Conservation (phyloP, 1,284 basidiomycete genomes). For the Cutaneotrichosporon cutaneum region DNA sequence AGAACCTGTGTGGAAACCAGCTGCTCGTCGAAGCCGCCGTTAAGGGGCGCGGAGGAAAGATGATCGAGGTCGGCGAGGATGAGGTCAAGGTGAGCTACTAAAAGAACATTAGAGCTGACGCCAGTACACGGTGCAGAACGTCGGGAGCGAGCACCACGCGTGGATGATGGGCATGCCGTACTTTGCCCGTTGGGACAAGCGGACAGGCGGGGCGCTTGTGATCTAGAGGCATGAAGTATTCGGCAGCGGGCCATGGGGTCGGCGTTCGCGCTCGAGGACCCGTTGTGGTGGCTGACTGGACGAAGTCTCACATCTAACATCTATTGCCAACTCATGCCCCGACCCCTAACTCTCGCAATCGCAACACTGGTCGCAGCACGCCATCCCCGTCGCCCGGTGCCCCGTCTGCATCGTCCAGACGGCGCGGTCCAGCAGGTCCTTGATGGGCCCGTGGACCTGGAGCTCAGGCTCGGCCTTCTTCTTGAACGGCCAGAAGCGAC, state of each 20-base stretch:
- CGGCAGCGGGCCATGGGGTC: neutral
- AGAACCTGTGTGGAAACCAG: slow-evolving; percentile 31
- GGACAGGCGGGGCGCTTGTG: slow-evolving; percentile 14
- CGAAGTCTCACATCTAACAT: neutral
- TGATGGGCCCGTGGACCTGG: neutral
- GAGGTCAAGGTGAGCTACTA: slow-evolving; percentile 29
- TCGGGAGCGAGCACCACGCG: slow-evolving; percentile 32
- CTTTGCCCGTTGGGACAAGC: slow-evolving; percentile 21
- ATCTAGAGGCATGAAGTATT: neutral
- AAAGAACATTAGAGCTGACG: neutral
- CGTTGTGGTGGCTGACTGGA: no score
- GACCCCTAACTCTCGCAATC: neutral
- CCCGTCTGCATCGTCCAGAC: slow-evolving; percentile 3
- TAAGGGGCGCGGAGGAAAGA: slow-evolving; percentile 27
- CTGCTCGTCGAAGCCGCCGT: slow-evolving; percentile 30
- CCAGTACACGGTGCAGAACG: slow-evolving; percentile 33
- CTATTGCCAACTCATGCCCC: neutral
- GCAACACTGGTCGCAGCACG: slow-evolving; percentile 1
- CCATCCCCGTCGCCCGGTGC: neutral
- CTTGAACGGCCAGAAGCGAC: slow-evolving; percentile 7
- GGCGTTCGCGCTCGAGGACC: no score
- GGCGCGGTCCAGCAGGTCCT: slow-evolving; percentile 7
- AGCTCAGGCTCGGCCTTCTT: neutral
- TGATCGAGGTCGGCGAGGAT: slow-evolving; percentile 30
- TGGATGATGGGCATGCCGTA: slow-evolving; percentile 38